Percentiles rank a stretch among this genome's conserved stretches.
Conservation (phyloP, 768 basidiomycete genomes). For the Dacryopinax primogenitus region DNA sequence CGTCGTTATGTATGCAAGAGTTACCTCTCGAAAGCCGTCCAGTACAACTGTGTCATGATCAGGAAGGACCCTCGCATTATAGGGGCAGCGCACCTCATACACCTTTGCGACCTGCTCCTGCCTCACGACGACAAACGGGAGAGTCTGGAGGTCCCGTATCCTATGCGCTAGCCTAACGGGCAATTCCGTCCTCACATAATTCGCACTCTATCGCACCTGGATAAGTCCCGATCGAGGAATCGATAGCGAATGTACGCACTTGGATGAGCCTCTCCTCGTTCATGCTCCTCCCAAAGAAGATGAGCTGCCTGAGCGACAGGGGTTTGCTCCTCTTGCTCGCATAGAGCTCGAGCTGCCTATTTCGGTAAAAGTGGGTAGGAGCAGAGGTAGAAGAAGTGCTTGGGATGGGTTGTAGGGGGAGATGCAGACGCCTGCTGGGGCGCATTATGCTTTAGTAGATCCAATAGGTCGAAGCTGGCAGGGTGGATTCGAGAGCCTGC, state of each 20-base stretch:
- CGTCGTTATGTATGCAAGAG: constrained; percentile 12
- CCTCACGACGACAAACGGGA: constrained; percentile 78
- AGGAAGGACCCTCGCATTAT: background rate
- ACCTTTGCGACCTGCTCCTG: constrained; percentile 72
- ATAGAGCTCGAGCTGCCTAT: constrained; percentile 67
- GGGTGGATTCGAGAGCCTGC: background rate
- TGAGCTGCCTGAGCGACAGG: constrained; percentile 67
- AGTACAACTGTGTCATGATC: constrained; percentile 48
- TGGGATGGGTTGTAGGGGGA: background rate
- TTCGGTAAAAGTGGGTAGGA: constrained; percentile 51
- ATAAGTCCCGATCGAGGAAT: background rate
- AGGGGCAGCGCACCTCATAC: constrained; percentile 53
- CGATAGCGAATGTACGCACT: constrained; percentile 28
- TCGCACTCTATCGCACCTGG: constrained; percentile 49
- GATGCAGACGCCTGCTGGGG: background rate
- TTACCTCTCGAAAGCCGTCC: constrained; percentile 76
- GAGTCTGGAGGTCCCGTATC: constrained; percentile 68
- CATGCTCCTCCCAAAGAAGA: constrained; percentile 78
- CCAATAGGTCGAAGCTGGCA: background rate
- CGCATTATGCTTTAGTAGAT: background rate
- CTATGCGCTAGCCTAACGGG: constrained; percentile 81
- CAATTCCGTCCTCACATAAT: constrained; percentile 79
- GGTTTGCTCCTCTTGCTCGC: constrained; percentile 59
- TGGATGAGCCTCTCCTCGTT: constrained; percentile 64
- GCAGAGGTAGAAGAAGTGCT: background rate